A percentile compares a stretch with the other conserved stretches of the same genome.
These are phyloP conservation scores for Rubroshorea leprosula DNA, from an alignment of 345 rosid genomes.

Conservation along the genomic window DNA sequence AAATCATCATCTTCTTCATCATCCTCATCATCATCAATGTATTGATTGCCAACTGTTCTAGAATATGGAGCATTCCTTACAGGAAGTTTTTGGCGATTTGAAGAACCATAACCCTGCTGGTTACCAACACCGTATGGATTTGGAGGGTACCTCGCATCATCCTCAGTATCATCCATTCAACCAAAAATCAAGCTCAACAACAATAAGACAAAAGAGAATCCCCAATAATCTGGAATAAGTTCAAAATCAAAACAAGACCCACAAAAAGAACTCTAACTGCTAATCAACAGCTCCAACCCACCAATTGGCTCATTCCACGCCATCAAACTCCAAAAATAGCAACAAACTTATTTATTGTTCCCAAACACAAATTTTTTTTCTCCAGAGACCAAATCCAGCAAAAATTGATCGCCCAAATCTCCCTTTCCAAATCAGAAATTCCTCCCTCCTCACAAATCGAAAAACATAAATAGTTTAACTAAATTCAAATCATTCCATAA, in stretches of 20 bases:
- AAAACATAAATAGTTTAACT: no score
- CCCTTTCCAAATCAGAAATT: background rate
- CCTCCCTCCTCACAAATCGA: no score
- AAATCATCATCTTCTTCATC: slow-evolving; percentile 31
- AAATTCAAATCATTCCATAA: no score
- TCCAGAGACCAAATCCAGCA: background rate
- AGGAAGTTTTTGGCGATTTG: slow-evolving; percentile 54
- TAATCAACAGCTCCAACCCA: background rate
- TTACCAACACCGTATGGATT: slow-evolving; percentile 41
- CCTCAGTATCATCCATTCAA: slow-evolving; percentile 75
- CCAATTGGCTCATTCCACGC: background rate
- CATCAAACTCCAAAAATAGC: background rate
- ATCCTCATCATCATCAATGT: slow-evolving; percentile 36
- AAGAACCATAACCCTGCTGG: slow-evolving; percentile 39
- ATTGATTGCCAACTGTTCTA: slow-evolving; percentile 25
- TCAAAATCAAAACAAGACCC: slow-evolving; percentile 3
- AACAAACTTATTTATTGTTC: no score
- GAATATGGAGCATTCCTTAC: slow-evolving; percentile 31
- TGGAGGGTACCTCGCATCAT: slow-evolving; percentile 62
- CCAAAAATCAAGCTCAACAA: slow-evolving; percentile 13
- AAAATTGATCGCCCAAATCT: background rate
- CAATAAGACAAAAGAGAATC: background rate
- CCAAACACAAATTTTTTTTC: background rate
- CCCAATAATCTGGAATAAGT: background rate
- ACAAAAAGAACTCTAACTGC: slow-evolving; percentile 2